Percentiles rank a stretch among this genome's conserved stretches.
Evolutionary conservation across 2,329 filamentous ascomycete species (phyloP).

Genomic region (Plectosphaerella plurivora): DNA sequence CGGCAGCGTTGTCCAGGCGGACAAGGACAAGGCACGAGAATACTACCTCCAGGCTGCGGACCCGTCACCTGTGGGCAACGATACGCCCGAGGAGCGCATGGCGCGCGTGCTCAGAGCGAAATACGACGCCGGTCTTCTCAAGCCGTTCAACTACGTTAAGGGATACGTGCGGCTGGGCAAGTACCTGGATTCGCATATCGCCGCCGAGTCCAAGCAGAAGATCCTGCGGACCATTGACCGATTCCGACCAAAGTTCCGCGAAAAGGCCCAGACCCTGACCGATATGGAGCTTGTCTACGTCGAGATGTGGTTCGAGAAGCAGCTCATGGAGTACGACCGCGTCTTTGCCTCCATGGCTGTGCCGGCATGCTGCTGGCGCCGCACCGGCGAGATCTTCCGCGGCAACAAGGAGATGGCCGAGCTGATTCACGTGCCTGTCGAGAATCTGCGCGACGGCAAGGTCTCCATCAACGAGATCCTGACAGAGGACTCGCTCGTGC

Average conservation of each 20-base stretch:
- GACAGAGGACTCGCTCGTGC: slow-evolving; percentile 88
- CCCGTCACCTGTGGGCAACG: slow-evolving; percentile 64
- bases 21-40: slow-evolving; percentile 75
- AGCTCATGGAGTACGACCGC: slow-evolving; percentile 94
- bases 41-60: slow-evolving; percentile 98
- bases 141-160: slow-evolving; percentile 98
- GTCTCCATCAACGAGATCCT: slow-evolving; percentile 94
- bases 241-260: slow-evolving; percentile 92
- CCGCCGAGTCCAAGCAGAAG: slow-evolving; percentile 77
- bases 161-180: slow-evolving; percentile 85
- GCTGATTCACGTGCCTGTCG: slow-evolving; percentile 87
- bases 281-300: slow-evolving; percentile 93
- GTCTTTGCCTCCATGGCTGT: slow-evolving; percentile 99
- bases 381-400: slow-evolving; percentile 94
- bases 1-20: slow-evolving; percentile 56
- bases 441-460: slow-evolving; percentile 86
- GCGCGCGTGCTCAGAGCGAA: slow-evolving; percentile 91
- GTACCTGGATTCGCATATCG: slow-evolving; percentile 89
- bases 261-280: slow-evolving; percentile 86
- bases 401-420: slow-evolving; percentile 99
- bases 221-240: slow-evolving; percentile 88
- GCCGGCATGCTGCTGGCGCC: slow-evolving; percentile 92
- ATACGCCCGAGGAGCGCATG: slow-evolving; percentile 91
- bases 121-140: slow-evolving; percentile 89
- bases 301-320: slow-evolving; percentile 98